These are phyloP conservation scores for Brassica cretica DNA, from an alignment of 345 rosid species.

Conservation along the genomic window DNA sequence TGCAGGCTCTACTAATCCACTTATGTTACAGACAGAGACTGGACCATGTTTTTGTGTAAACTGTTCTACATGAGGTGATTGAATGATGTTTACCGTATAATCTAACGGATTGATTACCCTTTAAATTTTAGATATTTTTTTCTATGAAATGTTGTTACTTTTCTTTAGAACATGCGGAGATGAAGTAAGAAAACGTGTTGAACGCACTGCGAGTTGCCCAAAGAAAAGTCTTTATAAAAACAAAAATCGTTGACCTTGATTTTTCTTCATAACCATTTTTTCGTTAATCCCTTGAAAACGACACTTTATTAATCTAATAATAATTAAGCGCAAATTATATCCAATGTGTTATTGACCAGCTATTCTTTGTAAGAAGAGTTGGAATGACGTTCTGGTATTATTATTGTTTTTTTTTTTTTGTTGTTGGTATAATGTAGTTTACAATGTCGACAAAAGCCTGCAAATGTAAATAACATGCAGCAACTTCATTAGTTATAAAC, in stretches of 20 bases:
- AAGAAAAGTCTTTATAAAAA: constrained; percentile 12
- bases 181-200: constrained; percentile 12
- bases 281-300: background rate
- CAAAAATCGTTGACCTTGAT: constrained; percentile 15
- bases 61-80: background rate
- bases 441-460: background rate
- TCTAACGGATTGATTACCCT: constrained; percentile 1
- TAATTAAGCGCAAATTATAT: background rate
- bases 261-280: background rate
- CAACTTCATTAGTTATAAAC: background rate
- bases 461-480: too few species aligned
- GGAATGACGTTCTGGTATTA: background rate
- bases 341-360: background rate
- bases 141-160: background rate
- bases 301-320: background rate
- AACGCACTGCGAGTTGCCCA: background rate
- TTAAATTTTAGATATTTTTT: too few species aligned
- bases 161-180: background rate
- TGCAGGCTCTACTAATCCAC: constrained; percentile 33
- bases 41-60: constrained; percentile 1
- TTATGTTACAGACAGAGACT: background rate
- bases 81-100: background rate
- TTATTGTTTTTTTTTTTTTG: too few species aligned
- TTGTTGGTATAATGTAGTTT: background rate
- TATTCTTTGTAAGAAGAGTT: background rate